These are phyloP conservation scores for Mesembryanthemum crystallinum DNA, from an alignment of 148 eudicot species.

Conservation along the genomic window DNA sequence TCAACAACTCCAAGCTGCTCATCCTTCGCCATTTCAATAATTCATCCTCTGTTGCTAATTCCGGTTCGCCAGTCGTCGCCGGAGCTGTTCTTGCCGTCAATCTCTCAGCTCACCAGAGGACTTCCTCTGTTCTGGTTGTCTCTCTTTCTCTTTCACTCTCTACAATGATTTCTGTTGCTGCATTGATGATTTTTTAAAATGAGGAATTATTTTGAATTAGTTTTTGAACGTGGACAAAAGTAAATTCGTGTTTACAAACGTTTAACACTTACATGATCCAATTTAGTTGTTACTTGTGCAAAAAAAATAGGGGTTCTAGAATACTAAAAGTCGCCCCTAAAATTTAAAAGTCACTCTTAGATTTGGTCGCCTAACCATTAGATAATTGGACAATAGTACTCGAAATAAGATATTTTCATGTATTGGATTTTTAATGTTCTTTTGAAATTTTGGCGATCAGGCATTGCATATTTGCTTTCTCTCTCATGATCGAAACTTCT, in stretches of 20 bases:
- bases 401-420: too few relatives aligned
- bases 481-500: not conserved
- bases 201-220: not conserved
- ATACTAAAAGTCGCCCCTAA: too few relatives aligned
- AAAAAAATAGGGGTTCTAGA: too few relatives aligned
- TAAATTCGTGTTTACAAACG: too few relatives aligned
- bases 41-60: constrained; percentile 14
- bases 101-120: not conserved
- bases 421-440: not conserved
- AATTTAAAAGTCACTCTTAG: too few relatives aligned
- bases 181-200: too few relatives aligned
- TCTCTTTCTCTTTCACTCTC: not conserved
- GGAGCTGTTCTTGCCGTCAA: not conserved
- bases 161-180: not conserved
- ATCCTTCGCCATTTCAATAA: not conserved
- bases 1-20: constrained; percentile 5
- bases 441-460: not conserved
- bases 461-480: not conserved
- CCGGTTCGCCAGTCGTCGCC: not conserved
- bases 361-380: too few relatives aligned
- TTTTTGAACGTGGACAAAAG: too few relatives aligned
- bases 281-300: too few relatives aligned
- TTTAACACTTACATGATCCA: too few relatives aligned
- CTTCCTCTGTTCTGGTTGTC: not conserved
- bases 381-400: too few relatives aligned